phyloP scores from a whole-genome alignment of 495 filamentous ascomycete species.

The Trichoderma gamsii region DNA sequence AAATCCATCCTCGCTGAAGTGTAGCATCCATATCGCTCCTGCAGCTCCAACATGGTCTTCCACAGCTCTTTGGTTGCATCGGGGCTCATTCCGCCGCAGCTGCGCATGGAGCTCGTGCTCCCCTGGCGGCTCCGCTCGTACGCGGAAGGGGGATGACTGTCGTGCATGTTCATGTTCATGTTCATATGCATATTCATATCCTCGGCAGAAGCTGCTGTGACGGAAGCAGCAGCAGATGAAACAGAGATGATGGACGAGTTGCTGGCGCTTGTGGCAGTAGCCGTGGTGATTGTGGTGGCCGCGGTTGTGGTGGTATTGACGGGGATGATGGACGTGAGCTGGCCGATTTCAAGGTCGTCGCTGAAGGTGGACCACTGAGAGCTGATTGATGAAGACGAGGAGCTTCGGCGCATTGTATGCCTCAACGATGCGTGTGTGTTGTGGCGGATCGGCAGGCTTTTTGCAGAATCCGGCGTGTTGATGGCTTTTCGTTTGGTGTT shows the following conservation, averaged over 20 bases:
- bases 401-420: constrained; percentile 6
- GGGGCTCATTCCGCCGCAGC: constrained; percentile 13
- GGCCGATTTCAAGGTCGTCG: constrained; percentile 12
- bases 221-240: background rate
- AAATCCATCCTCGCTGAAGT: constrained; percentile 41
- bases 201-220: background rate
- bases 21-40: constrained; percentile 39
- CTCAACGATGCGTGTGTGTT: background rate
- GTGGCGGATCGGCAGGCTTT: background rate
- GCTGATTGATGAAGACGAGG: background rate
- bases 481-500: background rate
- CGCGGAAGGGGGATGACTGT: background rate
- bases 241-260: background rate
- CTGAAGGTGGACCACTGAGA: constrained; percentile 2
- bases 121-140: constrained; percentile 8
- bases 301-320: background rate
- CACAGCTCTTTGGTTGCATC: constrained; percentile 34
- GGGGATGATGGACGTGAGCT: background rate
- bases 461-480: background rate
- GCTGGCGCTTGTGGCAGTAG: background rate
- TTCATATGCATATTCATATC: background rate
- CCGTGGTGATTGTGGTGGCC: constrained; percentile 10
- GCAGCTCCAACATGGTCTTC: constrained; percentile 41
- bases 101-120: background rate
- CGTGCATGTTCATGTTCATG: too few relatives aligned